These are phyloP conservation scores for Brasenia schreberi DNA, from an alignment of 164 flowering plant genomes.

Conservation along the genomic window DNA sequence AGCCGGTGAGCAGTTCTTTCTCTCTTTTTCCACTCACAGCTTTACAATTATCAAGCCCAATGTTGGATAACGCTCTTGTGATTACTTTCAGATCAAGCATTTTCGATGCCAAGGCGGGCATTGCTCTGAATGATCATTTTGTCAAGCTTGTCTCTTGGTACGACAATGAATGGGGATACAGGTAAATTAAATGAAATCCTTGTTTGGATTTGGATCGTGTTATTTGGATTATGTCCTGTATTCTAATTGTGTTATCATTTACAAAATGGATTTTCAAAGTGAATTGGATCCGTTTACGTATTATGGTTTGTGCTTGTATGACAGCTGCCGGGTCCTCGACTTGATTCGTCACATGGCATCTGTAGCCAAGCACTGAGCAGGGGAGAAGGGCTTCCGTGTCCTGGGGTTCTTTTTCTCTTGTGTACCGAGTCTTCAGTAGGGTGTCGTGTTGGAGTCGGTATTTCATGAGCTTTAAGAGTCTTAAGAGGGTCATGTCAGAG, in stretches of 20 bases:
- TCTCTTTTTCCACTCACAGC: not conserved
- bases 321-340: constrained; percentile 9
- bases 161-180: constrained; percentile 75
- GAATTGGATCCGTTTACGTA: not conserved
- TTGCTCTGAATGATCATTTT: constrained; percentile 44
- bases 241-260: not conserved
- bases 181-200: constrained; percentile 20
- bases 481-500: too few species aligned
- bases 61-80: not conserved
- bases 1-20: constrained; percentile 26
- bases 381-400: not conserved
- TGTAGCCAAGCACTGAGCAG: not conserved
- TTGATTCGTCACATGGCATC: constrained; percentile 12
- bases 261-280: not conserved
- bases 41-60: too few species aligned
- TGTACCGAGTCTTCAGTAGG: too few species aligned
- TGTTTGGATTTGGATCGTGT: not conserved
- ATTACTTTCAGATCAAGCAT: constrained; percentile 43
- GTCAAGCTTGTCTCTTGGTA: constrained; percentile 60
- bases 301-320: not conserved
- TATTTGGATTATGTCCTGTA: not conserved
- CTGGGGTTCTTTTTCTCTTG: too few species aligned
- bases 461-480: too few species aligned
- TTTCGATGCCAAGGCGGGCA: constrained; percentile 72
- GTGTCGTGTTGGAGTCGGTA: too few species aligned